Evolutionary conservation across 345 rosid genomes (phyloP).

Genomic region (Eucalyptus leucophloia): DNA sequence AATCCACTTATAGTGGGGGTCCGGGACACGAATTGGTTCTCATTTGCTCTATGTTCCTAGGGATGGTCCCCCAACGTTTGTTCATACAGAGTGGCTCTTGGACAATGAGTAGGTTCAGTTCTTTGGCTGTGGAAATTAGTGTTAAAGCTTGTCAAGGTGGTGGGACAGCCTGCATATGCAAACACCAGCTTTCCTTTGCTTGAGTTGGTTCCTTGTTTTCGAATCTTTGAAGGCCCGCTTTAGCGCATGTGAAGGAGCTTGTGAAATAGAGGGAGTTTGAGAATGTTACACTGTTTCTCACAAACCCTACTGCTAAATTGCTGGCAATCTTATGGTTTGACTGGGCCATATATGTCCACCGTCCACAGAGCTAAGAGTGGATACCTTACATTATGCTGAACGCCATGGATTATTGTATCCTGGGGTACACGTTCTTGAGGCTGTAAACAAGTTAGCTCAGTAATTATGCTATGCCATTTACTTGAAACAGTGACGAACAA

Average conservation of each 20-base stretch:
- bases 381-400: neutral
- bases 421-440: neutral
- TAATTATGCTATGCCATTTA: neutral
- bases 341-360: neutral
- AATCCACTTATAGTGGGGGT: neutral
- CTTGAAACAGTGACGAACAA: neutral
- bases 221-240: neutral
- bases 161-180: constrained; percentile 1
- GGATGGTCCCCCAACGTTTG: neutral
- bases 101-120: neutral
- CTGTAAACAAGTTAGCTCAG: neutral
- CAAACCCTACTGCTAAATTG: neutral
- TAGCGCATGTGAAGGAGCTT: neutral
- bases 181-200: neutral
- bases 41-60: neutral
- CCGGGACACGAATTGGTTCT: neutral
- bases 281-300: neutral
- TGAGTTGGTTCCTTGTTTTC: neutral
- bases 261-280: neutral
- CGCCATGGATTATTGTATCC: neutral
- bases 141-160: neutral
- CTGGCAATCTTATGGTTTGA: neutral
- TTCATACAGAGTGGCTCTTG: neutral
- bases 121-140: neutral
- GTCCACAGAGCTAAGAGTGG: neutral